These are phyloP conservation scores for Waitea zeae DNA, from an alignment of 1,284 basidiomycete species.

Conservation along the genomic window DNA sequence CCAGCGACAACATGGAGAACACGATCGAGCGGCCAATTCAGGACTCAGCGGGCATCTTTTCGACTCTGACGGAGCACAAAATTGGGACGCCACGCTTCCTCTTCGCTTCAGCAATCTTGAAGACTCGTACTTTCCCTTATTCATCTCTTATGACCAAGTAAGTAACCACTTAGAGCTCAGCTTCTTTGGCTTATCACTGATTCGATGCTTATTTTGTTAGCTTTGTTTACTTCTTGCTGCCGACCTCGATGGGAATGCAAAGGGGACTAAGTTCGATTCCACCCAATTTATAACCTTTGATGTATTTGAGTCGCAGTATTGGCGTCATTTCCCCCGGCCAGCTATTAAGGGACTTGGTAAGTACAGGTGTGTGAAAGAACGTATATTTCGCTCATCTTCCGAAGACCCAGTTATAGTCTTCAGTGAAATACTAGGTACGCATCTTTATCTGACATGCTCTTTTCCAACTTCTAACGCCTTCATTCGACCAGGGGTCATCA, in stretches of 20 bases:
- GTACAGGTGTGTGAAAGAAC: slow-evolving; percentile 4
- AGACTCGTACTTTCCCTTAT: slow-evolving; percentile 53
- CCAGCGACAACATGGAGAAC: slow-evolving; percentile 17
- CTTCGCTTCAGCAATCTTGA: slow-evolving; percentile 34
- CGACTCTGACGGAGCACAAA: slow-evolving; percentile 30
- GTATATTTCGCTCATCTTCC: not conserved
- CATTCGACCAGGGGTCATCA: slow-evolving; percentile 54
- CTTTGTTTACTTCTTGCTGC: slow-evolving; percentile 23
- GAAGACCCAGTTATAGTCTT: slow-evolving; percentile 49
- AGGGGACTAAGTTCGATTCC: slow-evolving; percentile 30
- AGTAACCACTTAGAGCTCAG: slow-evolving; percentile 8
- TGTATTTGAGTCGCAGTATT: too few species aligned
- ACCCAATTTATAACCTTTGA: slow-evolving; percentile 22
- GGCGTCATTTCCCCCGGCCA: slow-evolving; percentile 41
- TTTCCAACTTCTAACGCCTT: too few species aligned
- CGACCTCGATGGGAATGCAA: slow-evolving; percentile 5
- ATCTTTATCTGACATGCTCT: too few species aligned
- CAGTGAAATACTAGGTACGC: slow-evolving; percentile 56
- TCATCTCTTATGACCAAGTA: slow-evolving; percentile 49
- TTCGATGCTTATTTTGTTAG: slow-evolving; percentile 16
- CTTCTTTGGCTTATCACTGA: too few species aligned
- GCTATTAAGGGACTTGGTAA: slow-evolving; percentile 40
- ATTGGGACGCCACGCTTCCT: slow-evolving; percentile 30
- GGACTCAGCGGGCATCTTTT: slow-evolving; percentile 16
- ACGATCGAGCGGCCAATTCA: slow-evolving; percentile 16